These are phyloP conservation scores for Triadica sebifera DNA, from an alignment of 345 rosid species.

Conservation along the genomic window DNA sequence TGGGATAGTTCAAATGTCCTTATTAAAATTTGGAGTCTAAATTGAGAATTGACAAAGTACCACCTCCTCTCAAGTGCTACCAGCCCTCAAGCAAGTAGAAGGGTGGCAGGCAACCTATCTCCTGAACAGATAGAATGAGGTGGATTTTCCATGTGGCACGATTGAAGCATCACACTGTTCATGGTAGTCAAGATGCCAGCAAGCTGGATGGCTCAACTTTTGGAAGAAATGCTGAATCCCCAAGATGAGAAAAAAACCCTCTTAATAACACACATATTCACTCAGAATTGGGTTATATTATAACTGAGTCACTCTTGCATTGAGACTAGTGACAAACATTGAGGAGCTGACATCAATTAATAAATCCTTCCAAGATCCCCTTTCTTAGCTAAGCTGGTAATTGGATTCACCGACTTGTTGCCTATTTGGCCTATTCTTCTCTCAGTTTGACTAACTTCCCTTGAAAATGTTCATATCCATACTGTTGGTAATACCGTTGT, in stretches of 20 bases:
- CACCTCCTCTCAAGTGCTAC: neutral
- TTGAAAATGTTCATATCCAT: neutral
- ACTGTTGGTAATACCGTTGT: neutral
- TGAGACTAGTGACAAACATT: too few relatives aligned
- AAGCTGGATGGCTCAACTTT: neutral
- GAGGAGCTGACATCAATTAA: neutral
- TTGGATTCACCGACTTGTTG: neutral
- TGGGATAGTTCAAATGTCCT: neutral
- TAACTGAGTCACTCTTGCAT: neutral
- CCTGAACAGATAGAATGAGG: too few relatives aligned
- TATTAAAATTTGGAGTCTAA: neutral
- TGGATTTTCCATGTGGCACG: neutral
- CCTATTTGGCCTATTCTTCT: neutral
- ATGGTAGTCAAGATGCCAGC: neutral
- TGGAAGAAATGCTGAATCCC: neutral
- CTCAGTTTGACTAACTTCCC: neutral
- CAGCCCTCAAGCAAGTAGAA: neutral
- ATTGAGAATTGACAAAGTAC: neutral
- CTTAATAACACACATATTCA: neutral
- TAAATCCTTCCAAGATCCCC: neutral
- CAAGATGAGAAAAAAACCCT: too few relatives aligned
- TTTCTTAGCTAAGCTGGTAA: neutral
- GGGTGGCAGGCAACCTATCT: neutral
- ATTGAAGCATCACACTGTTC: neutral
- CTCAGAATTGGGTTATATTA: neutral